Base-by-base conservation (phyloP, 1,284 basidiomycete species). In the Thelephora terrestris region DNA sequence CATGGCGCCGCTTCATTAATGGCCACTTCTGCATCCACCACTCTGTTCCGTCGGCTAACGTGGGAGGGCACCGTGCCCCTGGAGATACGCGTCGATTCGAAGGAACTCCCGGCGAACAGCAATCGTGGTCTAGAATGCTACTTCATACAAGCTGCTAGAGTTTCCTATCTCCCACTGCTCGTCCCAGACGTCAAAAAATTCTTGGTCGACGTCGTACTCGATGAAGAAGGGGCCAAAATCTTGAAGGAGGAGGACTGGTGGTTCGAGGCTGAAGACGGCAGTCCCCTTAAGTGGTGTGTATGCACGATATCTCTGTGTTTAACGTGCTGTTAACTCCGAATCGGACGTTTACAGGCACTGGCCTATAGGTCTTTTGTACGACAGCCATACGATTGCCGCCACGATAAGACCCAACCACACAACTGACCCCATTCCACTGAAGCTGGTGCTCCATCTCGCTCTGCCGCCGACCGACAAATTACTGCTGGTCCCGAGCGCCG, bases 351-450 rank as follows among this genome's bases (percentile, higher is more conserved):
- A n/a, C 59, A 96, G 93, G 91, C 91, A 97, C 66, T 96, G 93
- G 93, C 82, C 93, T 34, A 80, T 97, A 53, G 93, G 94, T 35
- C 74, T 96, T 40, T 79, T 96, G 54, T 92, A 93, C 60, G 88
- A 96, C 63, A 85, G 84, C 59, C 78, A 85, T 58, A 74, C 73
- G 18, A 81, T 85, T 55, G 76, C 79, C 14, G 61, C 72, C 9
- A 78, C 79, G 7, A 63, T 78, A 44, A 75, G 76, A 37, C 61
- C 70, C 21, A 67, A 71, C 24, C 59, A 71, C 14, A 64, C 72
- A 5, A 64, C 68, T 23, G 68, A 71, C 44, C 61, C 75, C 23
- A 63, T 71, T 4, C 89, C 89, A 2, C 73, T 94, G 57, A 80
- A 80, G 20, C 67, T 96, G 35, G 77, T 85, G 44, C 75, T 96